Evolutionary conservation across 2,329 filamentous ascomycete species (phyloP), one percentile per base, ranked within the genome.

Genomic region (Xylaria sp.): DNA sequence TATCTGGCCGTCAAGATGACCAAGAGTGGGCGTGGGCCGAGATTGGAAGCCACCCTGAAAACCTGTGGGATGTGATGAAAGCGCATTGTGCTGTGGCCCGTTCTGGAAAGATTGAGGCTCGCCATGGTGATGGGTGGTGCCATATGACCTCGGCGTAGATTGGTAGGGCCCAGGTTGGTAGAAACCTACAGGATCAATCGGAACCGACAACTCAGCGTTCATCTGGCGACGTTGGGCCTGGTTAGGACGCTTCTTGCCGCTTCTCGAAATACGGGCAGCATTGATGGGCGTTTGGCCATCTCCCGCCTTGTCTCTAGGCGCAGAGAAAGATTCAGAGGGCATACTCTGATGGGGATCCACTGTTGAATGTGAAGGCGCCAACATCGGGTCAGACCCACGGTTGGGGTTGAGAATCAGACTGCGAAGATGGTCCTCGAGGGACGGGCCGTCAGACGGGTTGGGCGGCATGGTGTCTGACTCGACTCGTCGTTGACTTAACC

Each of bases 201-300:
- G 78, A 51, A 86, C 80, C 0, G 81, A 79, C 16, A 85, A 67
- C 63, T 86, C 80, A 3, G 83, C 78, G 58, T 78, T 85, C 81
- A 86, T 83, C 66, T 86, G 83, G 19, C 84, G 80, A 53, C 84
- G 78, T 65, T 87, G 82, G 1, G 84, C 84, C 68, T 88, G 85
- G 61, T 88, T 88, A 2, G 76, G 80, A 19, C 84, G 81, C 79
- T 84, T 66, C 76, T 75, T 54, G 66, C 61, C n/a, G 69, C 58
- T 56, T 73, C 77, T 64, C 66, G 68, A 44, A 35, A 58, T 23
- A 34, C 66, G 67, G 4, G 51, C 8, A 35, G 58, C 23, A 16
- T 48, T 49, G 11, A 60, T 18, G 10, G 56, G 11, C 30, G 51
- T 35, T 30, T 62, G 54, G 19, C 11, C 53, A 54, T 34, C 47